Conservation (phyloP, 164 flowering plant species). For the Taxillus chinensis region DNA sequence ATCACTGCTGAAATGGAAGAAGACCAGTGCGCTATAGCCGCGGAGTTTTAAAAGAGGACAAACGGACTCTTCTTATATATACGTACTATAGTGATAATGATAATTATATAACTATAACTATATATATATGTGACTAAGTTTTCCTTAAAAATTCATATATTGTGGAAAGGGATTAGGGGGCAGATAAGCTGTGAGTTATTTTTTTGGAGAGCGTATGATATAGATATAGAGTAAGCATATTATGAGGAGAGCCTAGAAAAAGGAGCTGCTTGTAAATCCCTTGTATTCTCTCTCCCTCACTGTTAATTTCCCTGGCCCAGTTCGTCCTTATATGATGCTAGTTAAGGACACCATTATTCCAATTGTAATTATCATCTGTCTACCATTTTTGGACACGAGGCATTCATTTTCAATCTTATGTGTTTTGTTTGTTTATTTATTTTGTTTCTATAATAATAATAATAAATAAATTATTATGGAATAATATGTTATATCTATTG, state of each 20-base stretch:
- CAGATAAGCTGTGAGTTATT: too few relatives aligned
- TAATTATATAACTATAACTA: neutral
- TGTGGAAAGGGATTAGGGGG: neutral
- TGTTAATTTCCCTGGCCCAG: neutral
- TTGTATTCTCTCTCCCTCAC: neutral
- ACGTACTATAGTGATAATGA: neutral
- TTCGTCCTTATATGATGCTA: neutral
- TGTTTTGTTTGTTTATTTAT: too few relatives aligned
- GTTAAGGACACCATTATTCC: neutral
- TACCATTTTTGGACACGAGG: neutral
- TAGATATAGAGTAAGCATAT: too few relatives aligned
- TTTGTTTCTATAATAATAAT: too few relatives aligned
- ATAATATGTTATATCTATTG: too few relatives aligned
- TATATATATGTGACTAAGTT: neutral
- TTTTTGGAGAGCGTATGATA: too few relatives aligned
- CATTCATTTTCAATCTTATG: too few relatives aligned
- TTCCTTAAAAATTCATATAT: neutral
- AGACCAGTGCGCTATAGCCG: slow-evolving; percentile 15
- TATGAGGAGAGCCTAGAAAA: neutral
- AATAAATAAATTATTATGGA: too few relatives aligned
- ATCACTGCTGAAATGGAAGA: slow-evolving; percentile 46
- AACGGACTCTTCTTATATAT: neutral
- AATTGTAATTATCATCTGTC: neutral
- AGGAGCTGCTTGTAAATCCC: neutral
- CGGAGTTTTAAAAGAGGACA: neutral